A percentile compares a stretch with the other conserved stretches of the same genome.
Conservation (phyloP, 257 asterid genomes). For the Ehretia macrophylla region DNA sequence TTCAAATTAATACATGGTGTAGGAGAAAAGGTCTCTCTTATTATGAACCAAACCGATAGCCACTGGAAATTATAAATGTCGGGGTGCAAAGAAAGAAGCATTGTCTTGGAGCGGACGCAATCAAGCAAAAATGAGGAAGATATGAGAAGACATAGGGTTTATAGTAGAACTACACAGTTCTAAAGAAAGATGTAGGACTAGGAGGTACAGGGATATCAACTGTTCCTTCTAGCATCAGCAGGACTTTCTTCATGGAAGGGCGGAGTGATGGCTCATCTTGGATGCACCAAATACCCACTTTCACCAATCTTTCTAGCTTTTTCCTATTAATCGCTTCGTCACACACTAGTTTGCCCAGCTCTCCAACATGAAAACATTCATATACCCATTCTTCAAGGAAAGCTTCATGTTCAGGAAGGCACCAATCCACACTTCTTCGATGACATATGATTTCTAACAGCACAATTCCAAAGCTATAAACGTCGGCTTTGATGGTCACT, state of each 20-base stretch:
- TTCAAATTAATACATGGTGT: no score
- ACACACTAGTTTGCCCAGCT: constrained; percentile 18
- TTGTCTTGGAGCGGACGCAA: no score
- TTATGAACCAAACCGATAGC: no score
- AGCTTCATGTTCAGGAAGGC: constrained; percentile 30
- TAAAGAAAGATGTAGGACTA: constrained; percentile 38
- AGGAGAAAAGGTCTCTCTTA: no score
- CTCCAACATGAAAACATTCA: constrained; percentile 20
- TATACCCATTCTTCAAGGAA: constrained; percentile 49
- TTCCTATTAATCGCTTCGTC: constrained; percentile 28
- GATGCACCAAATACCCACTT: constrained; percentile 55
- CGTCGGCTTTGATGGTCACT: constrained; percentile 51
- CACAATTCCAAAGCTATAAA: constrained; percentile 54
- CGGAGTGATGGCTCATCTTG: constrained; percentile 47
- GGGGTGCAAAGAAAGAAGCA: no score
- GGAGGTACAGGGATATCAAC: constrained; percentile 55
- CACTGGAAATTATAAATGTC: no score
- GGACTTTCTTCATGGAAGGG: constrained; percentile 55
- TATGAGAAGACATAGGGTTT: no score
- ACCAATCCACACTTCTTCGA: constrained; percentile 27
- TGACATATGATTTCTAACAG: constrained; percentile 45
- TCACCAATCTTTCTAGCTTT: constrained; percentile 36
- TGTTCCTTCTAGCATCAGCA: constrained; percentile 57
- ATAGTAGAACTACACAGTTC: constrained; percentile 17
- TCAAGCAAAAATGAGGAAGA: no score